phyloP scores from a whole-genome alignment of 768 basidiomycete genomes.

The Asterophora parasitica region DNA sequence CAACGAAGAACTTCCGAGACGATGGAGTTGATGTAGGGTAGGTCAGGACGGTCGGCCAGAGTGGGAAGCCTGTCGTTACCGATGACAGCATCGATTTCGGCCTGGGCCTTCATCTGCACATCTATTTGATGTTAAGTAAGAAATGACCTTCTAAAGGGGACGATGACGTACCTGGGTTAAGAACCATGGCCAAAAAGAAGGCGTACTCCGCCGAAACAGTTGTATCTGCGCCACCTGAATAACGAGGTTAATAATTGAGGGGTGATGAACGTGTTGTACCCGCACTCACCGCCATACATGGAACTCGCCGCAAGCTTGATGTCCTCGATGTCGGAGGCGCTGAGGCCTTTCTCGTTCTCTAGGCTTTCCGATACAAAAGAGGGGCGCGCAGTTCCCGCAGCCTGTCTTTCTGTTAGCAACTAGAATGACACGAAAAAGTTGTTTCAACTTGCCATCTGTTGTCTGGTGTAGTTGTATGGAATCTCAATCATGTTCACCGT shows the following conservation, averaged over 20 bases:
- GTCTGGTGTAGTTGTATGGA: conserved; percentile 40
- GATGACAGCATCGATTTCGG: conserved; percentile 44
- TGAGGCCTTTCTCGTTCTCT: conserved; percentile 29
- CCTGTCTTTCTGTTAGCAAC: conserved; percentile 20
- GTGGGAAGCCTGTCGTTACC: conserved; percentile 33
- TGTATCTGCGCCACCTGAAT: not conserved
- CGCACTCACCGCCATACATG: conserved; percentile 38
- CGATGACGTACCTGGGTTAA: not conserved
- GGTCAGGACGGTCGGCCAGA: conserved; percentile 34
- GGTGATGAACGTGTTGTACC: not conserved
- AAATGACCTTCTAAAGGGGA: not conserved
- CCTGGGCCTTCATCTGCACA: conserved; percentile 47
- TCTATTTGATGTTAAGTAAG: conserved; percentile 18
- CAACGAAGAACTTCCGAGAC: conserved; percentile 16
- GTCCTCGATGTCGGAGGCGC: conserved; percentile 30
- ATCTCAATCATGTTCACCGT: conserved; percentile 35
- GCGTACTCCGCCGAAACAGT: not conserved
- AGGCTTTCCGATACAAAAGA: conserved; percentile 42
- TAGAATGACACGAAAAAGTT: not conserved
- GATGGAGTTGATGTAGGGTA: conserved; percentile 46
- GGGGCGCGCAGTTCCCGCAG: conserved; percentile 33
- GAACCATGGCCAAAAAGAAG: not conserved
- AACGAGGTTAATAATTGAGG: not conserved
- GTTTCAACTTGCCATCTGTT: conserved; percentile 38
- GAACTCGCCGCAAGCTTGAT: conserved; percentile 41